Conservation (phyloP, 73 alveolate species). For the Paramecium tetraurelia region DNA sequence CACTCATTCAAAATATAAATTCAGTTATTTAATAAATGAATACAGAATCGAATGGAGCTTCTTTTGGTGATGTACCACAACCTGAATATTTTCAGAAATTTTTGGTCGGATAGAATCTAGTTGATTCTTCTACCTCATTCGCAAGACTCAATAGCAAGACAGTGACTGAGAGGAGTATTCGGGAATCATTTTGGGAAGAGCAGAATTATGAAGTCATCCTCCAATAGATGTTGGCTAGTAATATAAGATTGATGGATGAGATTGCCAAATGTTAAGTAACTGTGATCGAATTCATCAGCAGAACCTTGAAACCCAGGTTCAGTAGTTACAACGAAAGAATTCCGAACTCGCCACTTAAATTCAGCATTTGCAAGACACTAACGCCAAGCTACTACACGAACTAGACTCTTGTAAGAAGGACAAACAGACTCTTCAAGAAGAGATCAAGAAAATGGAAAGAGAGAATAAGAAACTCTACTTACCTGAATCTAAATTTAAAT, state of each 20-base stretch:
- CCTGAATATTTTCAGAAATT: background rate
- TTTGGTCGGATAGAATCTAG: background rate
- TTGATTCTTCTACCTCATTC: background rate
- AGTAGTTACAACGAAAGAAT: constrained; percentile 9
- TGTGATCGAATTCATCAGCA: background rate
- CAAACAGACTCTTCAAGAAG: background rate
- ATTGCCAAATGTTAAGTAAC: constrained; percentile 21
- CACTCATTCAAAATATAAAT: constrained; percentile 22
- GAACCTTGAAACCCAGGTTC: constrained; percentile 3
- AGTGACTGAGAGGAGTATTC: background rate
- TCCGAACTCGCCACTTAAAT: background rate
- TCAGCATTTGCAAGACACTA: background rate
- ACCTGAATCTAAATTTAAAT: background rate
- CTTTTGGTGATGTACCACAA: constrained; percentile 7
- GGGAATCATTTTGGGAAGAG: background rate
- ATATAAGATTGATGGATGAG: background rate
- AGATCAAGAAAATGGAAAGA: background rate
- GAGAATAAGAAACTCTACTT: background rate
- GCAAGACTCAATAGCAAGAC: background rate
- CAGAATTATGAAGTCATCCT: background rate
- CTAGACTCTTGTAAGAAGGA: background rate
- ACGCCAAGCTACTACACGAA: background rate
- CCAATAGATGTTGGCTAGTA: background rate
- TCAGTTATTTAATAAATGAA: constrained; percentile 9
- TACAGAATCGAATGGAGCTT: background rate